Evolutionary conservation across 805 yeast species (phyloP).

Genomic region (Lipomyces starkeyi): DNA sequence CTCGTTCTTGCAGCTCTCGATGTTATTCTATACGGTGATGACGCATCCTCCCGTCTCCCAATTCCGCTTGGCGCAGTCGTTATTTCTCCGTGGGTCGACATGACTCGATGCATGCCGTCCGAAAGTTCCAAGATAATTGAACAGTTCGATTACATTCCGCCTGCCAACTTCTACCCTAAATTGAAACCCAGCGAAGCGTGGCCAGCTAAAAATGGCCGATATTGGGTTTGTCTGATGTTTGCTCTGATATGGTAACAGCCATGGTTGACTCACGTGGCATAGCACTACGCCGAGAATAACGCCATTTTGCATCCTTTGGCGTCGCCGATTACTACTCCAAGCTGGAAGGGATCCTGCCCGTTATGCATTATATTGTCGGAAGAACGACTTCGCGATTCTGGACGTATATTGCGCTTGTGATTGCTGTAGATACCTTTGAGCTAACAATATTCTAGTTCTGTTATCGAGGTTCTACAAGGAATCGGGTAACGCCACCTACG

Average conservation of each 20-base stretch:
- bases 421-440: not conserved
- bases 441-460: conserved; percentile 10
- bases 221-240: conserved; percentile 22
- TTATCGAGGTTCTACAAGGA: conserved; percentile 28
- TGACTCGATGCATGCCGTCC: conserved; percentile 36
- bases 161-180: conserved; percentile 31
- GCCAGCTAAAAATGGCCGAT: conserved; percentile 30
- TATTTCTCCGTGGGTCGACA: conserved; percentile 37
- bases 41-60: conserved; percentile 20
- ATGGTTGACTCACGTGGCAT: not conserved
- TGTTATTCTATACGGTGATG: conserved; percentile 21
- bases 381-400: conserved; percentile 34
- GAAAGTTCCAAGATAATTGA: conserved; percentile 23
- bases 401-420: conserved; percentile 12
- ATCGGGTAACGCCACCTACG: conserved; percentile 24
- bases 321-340: conserved; percentile 29
- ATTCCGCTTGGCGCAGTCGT: conserved; percentile 35
- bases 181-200: conserved; percentile 29
- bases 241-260: not conserved
- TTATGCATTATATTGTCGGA: conserved; percentile 18
- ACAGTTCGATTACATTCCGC: conserved; percentile 32
- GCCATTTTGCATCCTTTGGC: conserved; percentile 35
- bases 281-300: conserved; percentile 32
- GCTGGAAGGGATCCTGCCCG: conserved; percentile 35
- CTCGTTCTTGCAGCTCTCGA: conserved; percentile 20